Conservation (phyloP, 2,329 filamentous ascomycete species). For the Penicillium concentricum region DNA sequence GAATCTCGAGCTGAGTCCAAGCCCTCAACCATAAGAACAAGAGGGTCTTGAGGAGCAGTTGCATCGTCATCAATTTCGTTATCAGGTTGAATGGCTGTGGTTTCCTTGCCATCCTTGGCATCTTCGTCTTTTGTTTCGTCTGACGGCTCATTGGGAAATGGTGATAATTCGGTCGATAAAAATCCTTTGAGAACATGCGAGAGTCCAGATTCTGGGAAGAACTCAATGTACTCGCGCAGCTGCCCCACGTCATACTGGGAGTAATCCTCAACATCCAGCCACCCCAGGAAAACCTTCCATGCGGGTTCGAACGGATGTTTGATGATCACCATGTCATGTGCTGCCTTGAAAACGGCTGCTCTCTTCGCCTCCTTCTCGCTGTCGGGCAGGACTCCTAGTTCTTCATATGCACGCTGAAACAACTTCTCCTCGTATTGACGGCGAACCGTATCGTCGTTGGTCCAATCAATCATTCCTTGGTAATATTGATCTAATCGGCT, state of each 20-base stretch:
- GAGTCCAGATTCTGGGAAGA: constrained; percentile 82
- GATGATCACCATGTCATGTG: constrained; percentile 93
- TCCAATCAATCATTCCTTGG: constrained; percentile 84
- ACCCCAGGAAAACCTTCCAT: constrained; percentile 89
- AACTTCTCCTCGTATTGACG: constrained; percentile 89
- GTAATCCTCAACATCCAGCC: constrained; percentile 74
- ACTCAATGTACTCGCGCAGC: constrained; percentile 74
- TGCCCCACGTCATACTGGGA: constrained; percentile 74
- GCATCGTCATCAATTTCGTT: constrained; percentile 4
- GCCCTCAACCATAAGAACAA: constrained; percentile 77
- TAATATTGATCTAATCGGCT: constrained; percentile 82
- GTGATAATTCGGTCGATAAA: constrained; percentile 78
- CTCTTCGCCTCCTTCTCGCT: constrained; percentile 70
- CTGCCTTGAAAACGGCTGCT: constrained; percentile 70
- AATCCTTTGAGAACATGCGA: constrained; percentile 80
- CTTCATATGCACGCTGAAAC: constrained; percentile 75
- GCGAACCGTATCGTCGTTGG: constrained; percentile 77
- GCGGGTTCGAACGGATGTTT: constrained; percentile 86
- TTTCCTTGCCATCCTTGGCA: constrained; percentile 3
- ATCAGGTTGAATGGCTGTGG: constrained; percentile 35
- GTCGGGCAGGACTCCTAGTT: constrained; percentile 65
- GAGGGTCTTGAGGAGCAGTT: constrained; percentile 68
- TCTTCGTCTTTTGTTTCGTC: constrained; percentile 41
- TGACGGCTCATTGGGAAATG: constrained; percentile 63
- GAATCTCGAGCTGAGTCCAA: constrained; percentile 65